Conservation (phyloP, 352 stramenopile species). For the Phytophthora sp. region DNA sequence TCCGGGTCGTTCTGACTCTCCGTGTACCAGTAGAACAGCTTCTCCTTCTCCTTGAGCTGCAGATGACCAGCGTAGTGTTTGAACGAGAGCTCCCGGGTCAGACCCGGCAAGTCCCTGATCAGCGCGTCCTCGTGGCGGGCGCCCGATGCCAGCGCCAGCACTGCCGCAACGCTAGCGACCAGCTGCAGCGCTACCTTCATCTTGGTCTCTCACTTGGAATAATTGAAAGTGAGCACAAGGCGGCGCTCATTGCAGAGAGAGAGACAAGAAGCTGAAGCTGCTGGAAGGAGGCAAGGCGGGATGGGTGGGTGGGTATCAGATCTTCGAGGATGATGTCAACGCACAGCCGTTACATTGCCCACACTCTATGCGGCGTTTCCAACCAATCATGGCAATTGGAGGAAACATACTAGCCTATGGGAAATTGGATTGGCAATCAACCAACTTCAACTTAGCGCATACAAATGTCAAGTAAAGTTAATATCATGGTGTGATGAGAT, state of each 20-base stretch:
- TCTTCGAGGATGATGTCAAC: slow-evolving; percentile 9
- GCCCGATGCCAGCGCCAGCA: slow-evolving; percentile 2
- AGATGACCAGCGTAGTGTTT: slow-evolving; percentile 77
- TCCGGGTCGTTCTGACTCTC: slow-evolving; percentile 63
- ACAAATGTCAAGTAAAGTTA: slow-evolving; percentile 28
- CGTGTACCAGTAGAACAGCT: slow-evolving; percentile 87
- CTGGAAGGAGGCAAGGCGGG: neutral
- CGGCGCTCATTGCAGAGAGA: slow-evolving; percentile 5
- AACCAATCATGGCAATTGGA: neutral
- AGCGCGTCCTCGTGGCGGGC: slow-evolving; percentile 55
- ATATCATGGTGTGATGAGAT: too few species aligned
- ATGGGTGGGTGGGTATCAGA: slow-evolving; percentile 20
- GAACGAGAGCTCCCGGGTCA: slow-evolving; percentile 52
- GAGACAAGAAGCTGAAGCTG: slow-evolving; percentile 14
- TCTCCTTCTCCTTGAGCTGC: slow-evolving; percentile 54
- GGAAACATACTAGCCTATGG: slow-evolving; percentile 1
- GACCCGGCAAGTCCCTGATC: slow-evolving; percentile 57
- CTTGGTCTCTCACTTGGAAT: slow-evolving; percentile 35
- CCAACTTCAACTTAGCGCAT: slow-evolving; percentile 37
- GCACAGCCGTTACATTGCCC: slow-evolving; percentile 1
- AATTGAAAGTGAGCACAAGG: slow-evolving; percentile 25
- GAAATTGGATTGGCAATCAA: slow-evolving; percentile 14
- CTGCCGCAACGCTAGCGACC: slow-evolving; percentile 30
- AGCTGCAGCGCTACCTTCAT: slow-evolving; percentile 50
- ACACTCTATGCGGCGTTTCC: neutral